Conservation (phyloP, 192 early-diverging fungal species). For the Coemansia guatemalensis region DNA sequence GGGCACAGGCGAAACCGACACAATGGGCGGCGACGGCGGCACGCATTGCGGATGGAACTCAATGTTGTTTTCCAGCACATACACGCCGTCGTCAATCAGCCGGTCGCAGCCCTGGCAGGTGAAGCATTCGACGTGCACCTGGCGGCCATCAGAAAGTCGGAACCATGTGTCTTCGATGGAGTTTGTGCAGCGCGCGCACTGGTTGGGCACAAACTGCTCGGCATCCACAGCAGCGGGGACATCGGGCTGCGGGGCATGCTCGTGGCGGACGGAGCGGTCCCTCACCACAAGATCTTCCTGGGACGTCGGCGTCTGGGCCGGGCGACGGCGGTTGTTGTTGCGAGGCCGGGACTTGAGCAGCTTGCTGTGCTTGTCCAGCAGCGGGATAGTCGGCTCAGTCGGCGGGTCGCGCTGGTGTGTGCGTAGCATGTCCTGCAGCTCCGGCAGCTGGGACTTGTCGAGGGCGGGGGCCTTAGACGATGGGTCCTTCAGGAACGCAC, state of each 20-base stretch:
- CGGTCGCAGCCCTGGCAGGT: conserved; percentile 49
- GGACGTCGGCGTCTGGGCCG: not conserved
- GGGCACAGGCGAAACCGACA: conserved; percentile 44
- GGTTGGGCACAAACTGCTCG: conserved; percentile 27
- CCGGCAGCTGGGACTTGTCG: conserved; percentile 29
- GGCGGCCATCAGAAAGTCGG: conserved; percentile 53
- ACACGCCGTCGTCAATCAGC: conserved; percentile 56
- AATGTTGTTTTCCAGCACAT: conserved; percentile 41
- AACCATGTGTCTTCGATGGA: conserved; percentile 54
- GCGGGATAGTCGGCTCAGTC: conserved; percentile 39
- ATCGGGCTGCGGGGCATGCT: not conserved
- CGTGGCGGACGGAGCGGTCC: not conserved
- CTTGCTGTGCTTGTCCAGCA: conserved; percentile 44
- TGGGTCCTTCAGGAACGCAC: conserved; percentile 3
- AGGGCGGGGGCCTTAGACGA: not conserved
- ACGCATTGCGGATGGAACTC: conserved; percentile 55
- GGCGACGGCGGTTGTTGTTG: conserved; percentile 39
- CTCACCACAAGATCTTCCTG: not conserved
- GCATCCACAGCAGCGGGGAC: not conserved
- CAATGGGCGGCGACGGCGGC: conserved; percentile 50
- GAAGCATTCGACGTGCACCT: conserved; percentile 57
- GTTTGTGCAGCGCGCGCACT: conserved; percentile 42
- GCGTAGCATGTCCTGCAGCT: conserved; percentile 44
- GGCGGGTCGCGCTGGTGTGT: conserved; percentile 51
- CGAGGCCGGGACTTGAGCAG: conserved; percentile 51